A percentile compares a stretch with the other conserved stretches of the same genome.
Conservation (phyloP, 139 green algal genomes). For the Tetratostichococcus sp. region DNA sequence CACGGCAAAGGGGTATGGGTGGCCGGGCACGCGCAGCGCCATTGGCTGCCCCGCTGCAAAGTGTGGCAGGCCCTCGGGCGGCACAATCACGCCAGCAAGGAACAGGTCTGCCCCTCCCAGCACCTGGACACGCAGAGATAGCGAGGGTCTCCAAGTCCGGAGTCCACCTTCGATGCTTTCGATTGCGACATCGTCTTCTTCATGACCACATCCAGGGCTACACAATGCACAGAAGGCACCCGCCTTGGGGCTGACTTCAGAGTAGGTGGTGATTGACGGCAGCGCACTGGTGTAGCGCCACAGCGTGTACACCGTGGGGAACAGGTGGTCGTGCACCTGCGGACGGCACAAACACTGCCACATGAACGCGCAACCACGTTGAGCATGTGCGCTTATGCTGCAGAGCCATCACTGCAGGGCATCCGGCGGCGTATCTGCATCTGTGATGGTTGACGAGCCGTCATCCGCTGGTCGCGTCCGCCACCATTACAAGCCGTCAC, state of each 20-base stretch:
- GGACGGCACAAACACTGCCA: no score
- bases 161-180: no score
- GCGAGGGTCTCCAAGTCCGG: no score
- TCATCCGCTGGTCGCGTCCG: no score
- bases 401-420: no score
- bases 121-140: conserved; percentile 9
- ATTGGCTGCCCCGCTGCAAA: conserved; percentile 9
- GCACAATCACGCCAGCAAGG: conserved; percentile 24
- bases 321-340: conserved; percentile 6
- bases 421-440: no score
- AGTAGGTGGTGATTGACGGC: conserved; percentile 15
- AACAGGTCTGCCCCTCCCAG: conserved; percentile 31
- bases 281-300: conserved; percentile 14
- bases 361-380: no score
- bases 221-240: not conserved
- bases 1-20: conserved; percentile 19
- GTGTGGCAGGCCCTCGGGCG: conserved; percentile 6
- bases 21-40: conserved; percentile 2
- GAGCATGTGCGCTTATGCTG: no score
- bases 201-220: no score
- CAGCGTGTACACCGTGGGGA: conserved; percentile 27
- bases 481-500: no score
- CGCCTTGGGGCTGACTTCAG: conserved; percentile 30
- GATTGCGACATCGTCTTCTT: no score
- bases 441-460: no score